Evolutionary conservation across 2,329 filamentous ascomycete genomes (phyloP).

Genomic region (Mariannaea sp.): DNA sequence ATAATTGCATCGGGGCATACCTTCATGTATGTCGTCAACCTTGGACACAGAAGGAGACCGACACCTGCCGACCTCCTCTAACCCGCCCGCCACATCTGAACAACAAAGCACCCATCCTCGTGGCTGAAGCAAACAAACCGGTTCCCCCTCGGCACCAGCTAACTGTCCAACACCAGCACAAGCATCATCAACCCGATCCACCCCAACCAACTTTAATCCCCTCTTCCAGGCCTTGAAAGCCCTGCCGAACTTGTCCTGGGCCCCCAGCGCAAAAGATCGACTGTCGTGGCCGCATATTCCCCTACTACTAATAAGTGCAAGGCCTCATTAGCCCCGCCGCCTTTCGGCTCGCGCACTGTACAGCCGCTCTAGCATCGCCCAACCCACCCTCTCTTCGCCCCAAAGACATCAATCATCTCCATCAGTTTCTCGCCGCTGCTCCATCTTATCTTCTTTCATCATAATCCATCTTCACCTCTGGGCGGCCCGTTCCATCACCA

Average conservation of each 20-base stretch:
- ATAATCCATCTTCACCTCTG: constrained; percentile 16
- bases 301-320: background rate
- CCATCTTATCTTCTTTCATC: constrained; percentile 34
- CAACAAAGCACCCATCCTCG: background rate
- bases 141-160: background rate
- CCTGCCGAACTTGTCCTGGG: constrained; percentile 4
- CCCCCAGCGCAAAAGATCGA: constrained; percentile 6
- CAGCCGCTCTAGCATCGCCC: constrained; percentile 32
- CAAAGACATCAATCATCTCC: constrained; percentile 39
- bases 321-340: constrained; percentile 14
- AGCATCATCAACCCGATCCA: constrained; percentile 14
- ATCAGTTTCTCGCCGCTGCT: constrained; percentile 27
- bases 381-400: constrained; percentile 38
- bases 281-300: constrained; percentile 2
- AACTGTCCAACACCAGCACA: background rate
- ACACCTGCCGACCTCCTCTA: background rate
- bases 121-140: background rate
- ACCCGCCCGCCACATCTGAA: background rate
- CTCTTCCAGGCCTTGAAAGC: background rate
- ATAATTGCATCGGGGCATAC: background rate
- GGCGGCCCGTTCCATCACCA: constrained; percentile 20
- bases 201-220: constrained; percentile 14
- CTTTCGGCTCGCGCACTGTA: constrained; percentile 36
- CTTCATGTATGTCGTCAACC: background rate
- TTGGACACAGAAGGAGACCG: background rate